phyloP scores from a whole-genome alignment of 805 yeast genomes.

The Teunomyces tritomae region DNA sequence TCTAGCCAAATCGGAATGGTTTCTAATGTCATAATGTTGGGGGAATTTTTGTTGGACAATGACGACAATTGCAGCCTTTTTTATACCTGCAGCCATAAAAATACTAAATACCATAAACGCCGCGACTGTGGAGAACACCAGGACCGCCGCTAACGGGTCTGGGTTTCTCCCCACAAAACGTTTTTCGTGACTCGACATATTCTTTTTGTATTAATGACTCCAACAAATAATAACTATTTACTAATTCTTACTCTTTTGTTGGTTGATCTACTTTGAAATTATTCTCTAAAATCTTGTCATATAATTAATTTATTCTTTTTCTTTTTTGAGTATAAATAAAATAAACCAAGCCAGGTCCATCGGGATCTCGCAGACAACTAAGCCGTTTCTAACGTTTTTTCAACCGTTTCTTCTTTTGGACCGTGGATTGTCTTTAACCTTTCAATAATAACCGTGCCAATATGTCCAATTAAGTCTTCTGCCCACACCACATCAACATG shows the following conservation, averaged over 20 bases:
- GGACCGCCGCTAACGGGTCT: conserved; percentile 1
- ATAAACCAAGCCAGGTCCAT: too few relatives aligned
- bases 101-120: neutral
- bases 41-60: neutral
- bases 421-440: conserved; percentile 1
- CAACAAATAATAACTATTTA: too few relatives aligned
- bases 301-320: too few relatives aligned
- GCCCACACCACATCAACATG: conserved; percentile 97
- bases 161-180: neutral
- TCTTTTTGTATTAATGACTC: too few relatives aligned
- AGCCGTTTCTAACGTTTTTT: neutral
- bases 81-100: neutral
- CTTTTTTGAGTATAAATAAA: too few relatives aligned
- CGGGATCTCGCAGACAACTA: too few relatives aligned
- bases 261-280: too few relatives aligned
- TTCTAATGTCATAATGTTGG: conserved; percentile 17
- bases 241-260: too few relatives aligned
- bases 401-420: neutral
- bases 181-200: neutral
- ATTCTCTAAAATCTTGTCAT: too few relatives aligned
- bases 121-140: conserved; percentile 1
- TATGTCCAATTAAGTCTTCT: conserved; percentile 60
- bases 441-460: conserved; percentile 47
- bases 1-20: conserved; percentile 75
- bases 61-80: neutral